Base-by-base conservation (phyloP, 352 stramenopile species). In the Phytophthora podocarpi region DNA sequence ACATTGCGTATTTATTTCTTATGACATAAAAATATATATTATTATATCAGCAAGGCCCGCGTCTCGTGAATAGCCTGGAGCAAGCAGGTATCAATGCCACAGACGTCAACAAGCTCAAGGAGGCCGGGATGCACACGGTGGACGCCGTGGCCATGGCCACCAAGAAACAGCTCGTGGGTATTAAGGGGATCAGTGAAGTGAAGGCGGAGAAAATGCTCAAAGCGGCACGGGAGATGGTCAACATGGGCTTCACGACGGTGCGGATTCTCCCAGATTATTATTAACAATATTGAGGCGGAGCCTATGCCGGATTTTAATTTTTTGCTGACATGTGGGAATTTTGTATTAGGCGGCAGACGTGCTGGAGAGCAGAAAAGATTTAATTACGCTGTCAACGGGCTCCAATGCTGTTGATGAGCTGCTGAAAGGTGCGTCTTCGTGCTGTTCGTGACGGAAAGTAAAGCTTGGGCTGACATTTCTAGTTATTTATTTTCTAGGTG, bases 151-250 rank as follows among this genome's bases (percentile, higher is more conserved):
- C 97, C 4, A 98, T 99, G 86, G 88, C 96, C 12, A 99, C 97
- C 0, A 94, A 98, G 67, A 96, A 97, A 42, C 96, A 98, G 70
- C 85, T 99, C n/a, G 89, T 97, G 15, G 82, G 95, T 24, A 98
- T 99, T 50, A 99, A 99, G 55, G 98, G 98, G 16, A 99, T 99
- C 59, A 99, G 95, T 32, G 98, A 99, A 78, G 95, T 98, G 36
- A 99, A 99, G 64, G 98, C 98, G 1, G 73, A 97, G 10, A 99
- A 99, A 68, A 95, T 99, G 56, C 98, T 99, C 61, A 98, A 99
- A 50, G 93, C 97, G 13, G 93, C 95, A 12, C 93, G 98, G 35
- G 93, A 98, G 42, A 93, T 99, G 73, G 95, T 99, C 28, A 97
- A 98, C 10, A 95, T 99, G 63, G 97, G 98, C 63, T 99, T 99